Evolutionary conservation across 2,329 filamentous ascomycete genomes (phyloP).

Genomic region (Cladosporium velox): DNA sequence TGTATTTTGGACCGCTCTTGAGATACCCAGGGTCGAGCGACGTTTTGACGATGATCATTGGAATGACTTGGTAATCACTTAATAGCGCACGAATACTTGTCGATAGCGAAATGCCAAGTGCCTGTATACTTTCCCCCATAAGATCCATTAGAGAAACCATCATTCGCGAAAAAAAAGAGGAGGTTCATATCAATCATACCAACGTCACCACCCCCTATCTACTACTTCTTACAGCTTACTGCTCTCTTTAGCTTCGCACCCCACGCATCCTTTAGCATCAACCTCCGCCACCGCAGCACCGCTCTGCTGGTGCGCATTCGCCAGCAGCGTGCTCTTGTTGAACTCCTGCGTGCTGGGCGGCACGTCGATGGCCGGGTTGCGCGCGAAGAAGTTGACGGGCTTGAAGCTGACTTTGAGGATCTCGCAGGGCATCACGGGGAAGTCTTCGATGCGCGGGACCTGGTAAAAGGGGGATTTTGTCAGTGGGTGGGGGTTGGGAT

Average conservation of each 20-base stretch:
- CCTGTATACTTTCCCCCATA: background rate
- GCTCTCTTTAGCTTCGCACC: background rate
- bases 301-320: conserved; percentile 37
- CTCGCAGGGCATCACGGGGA: conserved; percentile 62
- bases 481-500: background rate
- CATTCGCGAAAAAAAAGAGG: too few relatives aligned
- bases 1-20: conserved; percentile 2
- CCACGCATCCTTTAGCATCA: conserved; percentile 36
- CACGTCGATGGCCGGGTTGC: conserved; percentile 62
- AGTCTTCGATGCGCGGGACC: conserved; percentile 58
- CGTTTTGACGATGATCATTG: background rate
- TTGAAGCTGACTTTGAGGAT: conserved; percentile 59
- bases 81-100: background rate
- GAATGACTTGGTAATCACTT: too few relatives aligned
- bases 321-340: conserved; percentile 44
- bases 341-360: conserved; percentile 52
- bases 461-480: conserved; percentile 2
- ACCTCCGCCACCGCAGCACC: conserved; percentile 38
- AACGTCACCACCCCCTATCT: too few relatives aligned
- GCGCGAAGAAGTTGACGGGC: conserved; percentile 61
- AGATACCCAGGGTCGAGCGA: conserved; percentile 21
- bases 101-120: background rate
- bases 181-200: background rate
- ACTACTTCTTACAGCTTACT: conserved; percentile 7
- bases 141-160: too few relatives aligned